Evolutionary conservation across 805 yeast species (phyloP), one percentile per base, ranked within the genome.

Genomic region (Saturnispora diversa): DNA sequence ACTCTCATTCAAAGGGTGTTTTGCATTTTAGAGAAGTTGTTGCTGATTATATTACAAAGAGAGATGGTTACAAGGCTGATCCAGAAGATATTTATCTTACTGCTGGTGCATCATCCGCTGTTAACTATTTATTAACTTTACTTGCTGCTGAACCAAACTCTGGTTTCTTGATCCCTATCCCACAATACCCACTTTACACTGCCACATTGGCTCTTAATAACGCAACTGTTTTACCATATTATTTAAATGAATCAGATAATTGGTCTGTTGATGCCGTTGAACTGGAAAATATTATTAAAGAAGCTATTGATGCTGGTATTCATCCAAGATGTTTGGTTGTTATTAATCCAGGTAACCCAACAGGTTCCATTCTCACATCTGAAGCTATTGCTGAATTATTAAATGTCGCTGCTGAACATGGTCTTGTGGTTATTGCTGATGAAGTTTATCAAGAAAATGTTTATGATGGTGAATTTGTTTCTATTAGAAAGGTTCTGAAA

Each of bases 271-370:
- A 84, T 52, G 72, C 92, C 3, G 56, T 62, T 9, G 80, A 77
- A 54, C 75, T 86, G 52, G 75, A 75, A 47, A 45, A 60, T 1
- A 67, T 76, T 36, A 74, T 82, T 37, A 51, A 60, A 23, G 66
- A 70, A 17, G 69, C 84, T 16, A 46, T 51, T 13, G 58, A 59
- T 2, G 62, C 73, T 26, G 84, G 82, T 2, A 62, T 84, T 22
- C 67, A 63, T 10, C 80, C 92, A 47, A 76, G 84, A 52, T 80
- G 90, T 44, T 65, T 94, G 40, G 97, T 90, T 3, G 84, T 92
- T 12, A 92, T 92, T 55, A 92, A 92, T 65, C 99, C 99, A 2
- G 97, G 99, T 43, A 92, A 92, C 63, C 99, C 99, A 48, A 92
- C 99, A 0, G 99, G 99, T 31, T 74, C 95, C 1, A 77, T 87